phyloP scores from a whole-genome alignment of 2,329 filamentous ascomycete genomes.

The Elsinoe australis region DNA sequence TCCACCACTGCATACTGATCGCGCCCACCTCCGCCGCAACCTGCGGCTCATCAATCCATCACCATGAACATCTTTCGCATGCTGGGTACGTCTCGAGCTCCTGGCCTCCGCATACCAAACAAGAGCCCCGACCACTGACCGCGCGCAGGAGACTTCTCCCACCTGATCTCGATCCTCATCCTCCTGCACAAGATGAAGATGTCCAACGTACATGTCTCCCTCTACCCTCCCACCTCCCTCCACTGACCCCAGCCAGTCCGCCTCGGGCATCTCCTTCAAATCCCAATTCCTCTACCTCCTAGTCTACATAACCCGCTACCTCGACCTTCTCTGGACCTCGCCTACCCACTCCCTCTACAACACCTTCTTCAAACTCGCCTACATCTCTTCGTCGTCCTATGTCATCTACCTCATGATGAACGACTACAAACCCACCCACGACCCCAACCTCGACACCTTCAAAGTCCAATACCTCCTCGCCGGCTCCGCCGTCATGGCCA shows the following conservation, averaged over 20 bases:
- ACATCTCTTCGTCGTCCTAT: slow-evolving; percentile 83
- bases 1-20: not conserved
- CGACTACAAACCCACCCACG: slow-evolving; percentile 94
- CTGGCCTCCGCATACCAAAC: not conserved
- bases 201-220: slow-evolving; percentile 60
- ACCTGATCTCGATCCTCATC: slow-evolving; percentile 88
- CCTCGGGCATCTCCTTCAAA: slow-evolving; percentile 96
- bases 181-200: slow-evolving; percentile 90
- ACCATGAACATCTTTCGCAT: slow-evolving; percentile 64
- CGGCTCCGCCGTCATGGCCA: slow-evolving; percentile 66
- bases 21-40: slow-evolving; percentile 2
- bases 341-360: slow-evolving; percentile 66
- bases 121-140: slow-evolving; percentile 22
- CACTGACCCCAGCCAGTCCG: slow-evolving; percentile 47
- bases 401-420: slow-evolving; percentile 97
- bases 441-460: slow-evolving; percentile 95
- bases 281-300: slow-evolving; percentile 91
- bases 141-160: slow-evolving; percentile 86
- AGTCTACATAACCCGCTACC: slow-evolving; percentile 88
- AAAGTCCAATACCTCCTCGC: slow-evolving; percentile 89
- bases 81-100: slow-evolving; percentile 45
- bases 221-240: not conserved
- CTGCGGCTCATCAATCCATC: slow-evolving; percentile 3
- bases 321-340: slow-evolving; percentile 76
- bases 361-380: slow-evolving; percentile 89